Base-by-base conservation (phyloP, 495 filamentous ascomycete genomes). In the Penicillium ucsense region DNA sequence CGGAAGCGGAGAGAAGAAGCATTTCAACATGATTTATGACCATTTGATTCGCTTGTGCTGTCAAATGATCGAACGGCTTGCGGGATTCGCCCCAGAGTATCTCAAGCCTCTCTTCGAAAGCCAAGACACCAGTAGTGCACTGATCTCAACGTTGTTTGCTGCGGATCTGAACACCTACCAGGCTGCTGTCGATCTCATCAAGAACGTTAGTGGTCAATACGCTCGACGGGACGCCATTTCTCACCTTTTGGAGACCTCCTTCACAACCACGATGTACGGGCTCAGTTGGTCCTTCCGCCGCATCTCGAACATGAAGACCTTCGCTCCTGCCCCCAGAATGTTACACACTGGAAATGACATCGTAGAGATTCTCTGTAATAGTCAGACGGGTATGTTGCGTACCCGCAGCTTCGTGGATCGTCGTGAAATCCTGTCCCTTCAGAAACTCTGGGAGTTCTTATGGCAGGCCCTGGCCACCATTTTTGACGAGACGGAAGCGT, bases 391-490 rank as follows among this genome's bases (percentile, higher is more conserved):
- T 46, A 74, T 94, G 43, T 75, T 98, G 31, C 76, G 89, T 44
- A 81, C 78, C 36, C 78, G 75, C 35, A 73, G 74, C 35, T 60
- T 79, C 8, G 67, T 80, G 31, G 74, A 77, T 27, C 59, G 72
- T n/a, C 69, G 69, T 38, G 85, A 90, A 54, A 70, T 75, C 27
- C 72, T 78, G 36, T 74, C 79, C 6, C 65, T 92, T 29, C 74
- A 82, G 54, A 73, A 66, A 11, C 88, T 94, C 64, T 98, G 94
- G 94, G 76, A 80, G 49, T 74, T 75, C 41, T 74, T 87, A 51
- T 98, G 92, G 92, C 75, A 78, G 37, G 77, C 77, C 31, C 64
- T 96, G 41, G 80, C 80, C 3, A 79, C 84, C 9, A 86, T 94
- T n/a, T 95, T 96, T 59, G 70, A 78, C 40, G 81, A 80, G 56